phyloP scores from a whole-genome alignment of 441 rosid genomes.

The Flueggea neowawraea region DNA sequence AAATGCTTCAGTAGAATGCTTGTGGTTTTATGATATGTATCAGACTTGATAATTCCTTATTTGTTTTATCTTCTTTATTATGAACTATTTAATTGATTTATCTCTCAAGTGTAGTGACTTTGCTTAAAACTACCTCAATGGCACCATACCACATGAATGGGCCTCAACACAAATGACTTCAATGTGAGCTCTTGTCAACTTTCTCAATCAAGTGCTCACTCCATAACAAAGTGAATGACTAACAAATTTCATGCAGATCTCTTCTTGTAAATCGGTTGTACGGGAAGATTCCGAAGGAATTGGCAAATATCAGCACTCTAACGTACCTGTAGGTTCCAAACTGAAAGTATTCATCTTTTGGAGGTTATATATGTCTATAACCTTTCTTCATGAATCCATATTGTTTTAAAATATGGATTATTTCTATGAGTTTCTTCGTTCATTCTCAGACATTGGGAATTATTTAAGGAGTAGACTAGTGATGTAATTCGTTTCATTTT shows the following conservation, averaged over 20 bases:
- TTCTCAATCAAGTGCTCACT: slow-evolving; percentile 1
- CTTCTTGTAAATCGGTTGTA: slow-evolving; percentile 75
- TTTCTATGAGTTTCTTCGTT: not conserved
- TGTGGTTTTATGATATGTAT: no score
- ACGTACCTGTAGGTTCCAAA: slow-evolving; percentile 55
- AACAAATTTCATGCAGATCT: slow-evolving; percentile 42
- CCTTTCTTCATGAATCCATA: not conserved
- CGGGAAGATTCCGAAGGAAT: slow-evolving; percentile 69
- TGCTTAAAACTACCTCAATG: slow-evolving; percentile 71
- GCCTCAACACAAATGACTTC: slow-evolving; percentile 40
- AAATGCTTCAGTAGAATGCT: no score
- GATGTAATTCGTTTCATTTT: not conserved
- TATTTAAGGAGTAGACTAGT: not conserved
- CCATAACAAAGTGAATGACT: slow-evolving; percentile 2
- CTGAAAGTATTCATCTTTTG: slow-evolving; percentile 8
- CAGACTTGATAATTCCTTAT: no score
- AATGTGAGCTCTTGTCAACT: slow-evolving; percentile 22
- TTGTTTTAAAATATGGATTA: not conserved
- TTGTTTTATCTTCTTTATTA: not conserved
- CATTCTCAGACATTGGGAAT: not conserved
- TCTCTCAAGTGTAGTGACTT: slow-evolving; percentile 49
- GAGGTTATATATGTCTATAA: not conserved
- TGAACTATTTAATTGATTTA: slow-evolving; percentile 14
- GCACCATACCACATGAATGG: slow-evolving; percentile 72
- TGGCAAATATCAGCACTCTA: slow-evolving; percentile 61